Evolutionary conservation across 2,329 filamentous ascomycete genomes (phyloP).

Genomic region (Chalaropsis ovoidea): DNA sequence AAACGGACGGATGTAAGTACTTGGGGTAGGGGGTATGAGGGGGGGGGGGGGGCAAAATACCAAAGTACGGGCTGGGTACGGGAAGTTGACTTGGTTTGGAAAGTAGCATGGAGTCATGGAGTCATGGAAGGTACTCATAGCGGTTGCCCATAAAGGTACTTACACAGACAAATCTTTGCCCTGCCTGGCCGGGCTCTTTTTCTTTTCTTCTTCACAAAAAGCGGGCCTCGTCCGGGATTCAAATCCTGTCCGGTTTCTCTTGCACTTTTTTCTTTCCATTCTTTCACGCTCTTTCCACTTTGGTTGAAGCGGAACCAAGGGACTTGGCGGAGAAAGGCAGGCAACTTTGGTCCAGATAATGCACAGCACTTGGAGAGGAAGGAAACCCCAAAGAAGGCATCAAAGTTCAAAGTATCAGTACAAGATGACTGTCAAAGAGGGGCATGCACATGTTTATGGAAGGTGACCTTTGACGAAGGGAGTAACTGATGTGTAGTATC

Average conservation of each 20-base stretch:
- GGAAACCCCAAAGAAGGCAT: not conserved
- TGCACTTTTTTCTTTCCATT: not conserved
- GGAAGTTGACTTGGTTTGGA: too few species aligned
- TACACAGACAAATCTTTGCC: not conserved
- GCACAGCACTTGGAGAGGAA: slow-evolving; percentile 1
- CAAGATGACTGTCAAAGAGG: not conserved
- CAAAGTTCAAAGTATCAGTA: not conserved
- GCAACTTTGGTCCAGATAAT: not conserved
- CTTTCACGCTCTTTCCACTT: not conserved
- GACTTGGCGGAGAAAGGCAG: not conserved
- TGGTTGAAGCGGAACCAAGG: not conserved
- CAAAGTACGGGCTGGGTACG: too few species aligned
- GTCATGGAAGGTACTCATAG: too few species aligned
- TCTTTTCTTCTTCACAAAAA: not conserved
- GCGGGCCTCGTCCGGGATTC: not conserved
- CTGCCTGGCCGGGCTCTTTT: not conserved
- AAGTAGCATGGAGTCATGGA: too few species aligned
- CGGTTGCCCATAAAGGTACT: too few species aligned
- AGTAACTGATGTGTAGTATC: not conserved
- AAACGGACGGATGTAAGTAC: too few species aligned
- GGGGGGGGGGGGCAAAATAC: too few species aligned
- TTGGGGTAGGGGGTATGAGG: too few species aligned
- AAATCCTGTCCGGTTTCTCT: not conserved
- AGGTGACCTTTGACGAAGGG: not conserved
- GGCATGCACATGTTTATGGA: not conserved